These are phyloP conservation scores for Diatrype stigma DNA, from an alignment of 2,329 filamentous ascomycete genomes.

Conservation along the genomic window DNA sequence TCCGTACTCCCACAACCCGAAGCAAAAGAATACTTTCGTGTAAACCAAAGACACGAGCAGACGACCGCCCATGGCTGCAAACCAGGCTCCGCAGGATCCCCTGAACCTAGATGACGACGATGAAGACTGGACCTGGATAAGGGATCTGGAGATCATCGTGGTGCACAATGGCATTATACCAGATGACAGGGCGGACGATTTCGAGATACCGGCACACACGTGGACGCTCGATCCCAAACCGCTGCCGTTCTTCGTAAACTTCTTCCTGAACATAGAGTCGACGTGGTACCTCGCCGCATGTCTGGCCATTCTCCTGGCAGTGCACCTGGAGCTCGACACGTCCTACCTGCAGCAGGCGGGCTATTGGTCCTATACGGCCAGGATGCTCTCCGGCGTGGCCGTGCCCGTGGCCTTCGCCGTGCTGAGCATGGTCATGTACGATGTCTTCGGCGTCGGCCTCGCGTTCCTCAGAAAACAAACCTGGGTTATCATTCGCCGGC, in stretches of 20 bases:
- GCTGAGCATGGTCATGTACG: constrained; percentile 17
- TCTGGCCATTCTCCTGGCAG: constrained; percentile 7
- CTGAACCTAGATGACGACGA: not conserved
- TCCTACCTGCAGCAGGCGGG: constrained; percentile 6
- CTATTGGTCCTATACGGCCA: constrained; percentile 7
- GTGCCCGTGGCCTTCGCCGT: constrained; percentile 13
- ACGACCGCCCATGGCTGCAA: too few species aligned
- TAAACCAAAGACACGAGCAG: too few species aligned
- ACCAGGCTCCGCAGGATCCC: too few species aligned
- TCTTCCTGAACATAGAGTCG: constrained; percentile 14
- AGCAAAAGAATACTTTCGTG: too few species aligned
- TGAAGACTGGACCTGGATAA: not conserved
- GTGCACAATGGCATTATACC: not conserved
- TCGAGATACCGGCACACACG: not conserved
- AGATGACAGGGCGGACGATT: not conserved
- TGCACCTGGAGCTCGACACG: constrained; percentile 11
- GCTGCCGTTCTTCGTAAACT: constrained; percentile 17
- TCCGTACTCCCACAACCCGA: too few species aligned
- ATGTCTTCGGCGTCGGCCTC: constrained; percentile 10
- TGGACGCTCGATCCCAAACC: constrained; percentile 6
- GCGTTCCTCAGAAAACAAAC: not conserved
- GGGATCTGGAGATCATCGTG: not conserved
- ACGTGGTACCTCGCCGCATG: constrained; percentile 12
- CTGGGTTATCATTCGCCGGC: too few species aligned
- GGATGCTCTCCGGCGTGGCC: constrained; percentile 10